These are phyloP conservation scores for Pleurotus salmoneostramineus DNA, from an alignment of 768 basidiomycete genomes.

Conservation along the genomic window DNA sequence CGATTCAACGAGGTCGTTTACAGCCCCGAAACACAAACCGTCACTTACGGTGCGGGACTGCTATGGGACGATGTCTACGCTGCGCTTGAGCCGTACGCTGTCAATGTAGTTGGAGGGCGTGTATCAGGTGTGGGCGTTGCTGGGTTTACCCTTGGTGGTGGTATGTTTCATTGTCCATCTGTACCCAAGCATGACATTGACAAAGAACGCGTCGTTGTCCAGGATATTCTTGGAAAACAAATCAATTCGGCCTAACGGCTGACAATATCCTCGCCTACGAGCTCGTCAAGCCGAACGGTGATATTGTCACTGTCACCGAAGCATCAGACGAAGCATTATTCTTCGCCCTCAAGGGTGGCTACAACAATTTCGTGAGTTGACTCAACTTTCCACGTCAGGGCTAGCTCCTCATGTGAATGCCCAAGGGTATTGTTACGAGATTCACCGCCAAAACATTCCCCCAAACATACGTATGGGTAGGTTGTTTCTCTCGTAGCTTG, in stretches of 20 bases:
- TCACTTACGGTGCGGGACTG: slow-evolving; percentile 38
- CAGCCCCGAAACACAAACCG: slow-evolving; percentile 33
- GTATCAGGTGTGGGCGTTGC: slow-evolving; percentile 57
- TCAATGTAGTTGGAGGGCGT: slow-evolving; percentile 57
- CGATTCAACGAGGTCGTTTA: slow-evolving; percentile 45
- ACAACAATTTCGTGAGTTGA: slow-evolving; percentile 49
- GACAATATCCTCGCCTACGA: slow-evolving; percentile 55
- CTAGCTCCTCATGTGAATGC: too few relatives aligned
- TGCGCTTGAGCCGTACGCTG: slow-evolving; percentile 41
- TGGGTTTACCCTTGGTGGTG: slow-evolving; percentile 59
- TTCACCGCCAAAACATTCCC: slow-evolving; percentile 52
- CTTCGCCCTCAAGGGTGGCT: slow-evolving; percentile 51
- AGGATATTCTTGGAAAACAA: slow-evolving; percentile 66
- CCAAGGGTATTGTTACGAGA: slow-evolving; percentile 55
- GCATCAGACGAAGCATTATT: slow-evolving; percentile 32
- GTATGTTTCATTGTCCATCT: slow-evolving; percentile 17
- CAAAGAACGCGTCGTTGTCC: too few relatives aligned
- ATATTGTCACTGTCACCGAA: slow-evolving; percentile 29
- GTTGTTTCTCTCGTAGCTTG: slow-evolving; percentile 8
- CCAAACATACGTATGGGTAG: slow-evolving; percentile 58
- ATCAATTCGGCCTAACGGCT: slow-evolving; percentile 54
- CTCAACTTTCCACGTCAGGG: neutral
- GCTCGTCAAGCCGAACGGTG: slow-evolving; percentile 54
- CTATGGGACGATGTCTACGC: slow-evolving; percentile 65
- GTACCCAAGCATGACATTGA: too few relatives aligned